Conservation (phyloP, 1,284 basidiomycete species). For the Trichosporon sp. region DNA sequence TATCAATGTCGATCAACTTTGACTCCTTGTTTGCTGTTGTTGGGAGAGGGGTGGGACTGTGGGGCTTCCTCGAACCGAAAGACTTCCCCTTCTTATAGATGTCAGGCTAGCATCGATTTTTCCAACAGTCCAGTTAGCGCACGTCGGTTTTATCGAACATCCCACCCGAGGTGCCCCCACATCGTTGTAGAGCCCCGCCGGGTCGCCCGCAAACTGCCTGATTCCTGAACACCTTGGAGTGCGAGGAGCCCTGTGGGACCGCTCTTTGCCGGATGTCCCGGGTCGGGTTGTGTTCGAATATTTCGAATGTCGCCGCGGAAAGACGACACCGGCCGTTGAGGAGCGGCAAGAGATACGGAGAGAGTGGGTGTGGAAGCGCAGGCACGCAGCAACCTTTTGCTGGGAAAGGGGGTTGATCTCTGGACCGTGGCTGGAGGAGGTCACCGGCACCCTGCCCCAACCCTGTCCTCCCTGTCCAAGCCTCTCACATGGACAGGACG, state of each 20-base stretch:
- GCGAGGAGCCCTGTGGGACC: conserved; percentile 16
- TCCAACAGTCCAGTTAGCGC: not conserved
- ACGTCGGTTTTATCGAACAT: not conserved
- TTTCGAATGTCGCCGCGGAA: conserved; percentile 9
- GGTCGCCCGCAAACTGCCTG: conserved; percentile 1
- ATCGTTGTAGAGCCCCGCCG: conserved; percentile 8
- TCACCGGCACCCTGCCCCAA: not conserved
- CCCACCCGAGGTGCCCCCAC: conserved; percentile 16
- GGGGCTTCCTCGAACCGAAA: not conserved
- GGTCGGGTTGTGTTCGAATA: not conserved
- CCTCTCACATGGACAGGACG: conserved; percentile 1
- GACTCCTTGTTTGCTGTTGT: not conserved
- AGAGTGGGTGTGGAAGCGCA: not conserved
- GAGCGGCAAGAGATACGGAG: not conserved
- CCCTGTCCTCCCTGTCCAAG: not conserved
- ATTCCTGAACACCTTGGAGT: not conserved
- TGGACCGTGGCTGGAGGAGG: not conserved
- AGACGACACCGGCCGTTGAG: not conserved
- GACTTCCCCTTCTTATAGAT: not conserved
- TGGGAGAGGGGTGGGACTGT: not conserved
- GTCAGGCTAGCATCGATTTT: not conserved
- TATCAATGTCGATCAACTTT: not conserved
- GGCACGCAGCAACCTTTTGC: not conserved
- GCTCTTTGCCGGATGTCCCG: conserved; percentile 10
- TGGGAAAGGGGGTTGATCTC: not conserved